Base-by-base conservation (phyloP, 768 basidiomycete species). In the Hypholoma sublateritium region DNA sequence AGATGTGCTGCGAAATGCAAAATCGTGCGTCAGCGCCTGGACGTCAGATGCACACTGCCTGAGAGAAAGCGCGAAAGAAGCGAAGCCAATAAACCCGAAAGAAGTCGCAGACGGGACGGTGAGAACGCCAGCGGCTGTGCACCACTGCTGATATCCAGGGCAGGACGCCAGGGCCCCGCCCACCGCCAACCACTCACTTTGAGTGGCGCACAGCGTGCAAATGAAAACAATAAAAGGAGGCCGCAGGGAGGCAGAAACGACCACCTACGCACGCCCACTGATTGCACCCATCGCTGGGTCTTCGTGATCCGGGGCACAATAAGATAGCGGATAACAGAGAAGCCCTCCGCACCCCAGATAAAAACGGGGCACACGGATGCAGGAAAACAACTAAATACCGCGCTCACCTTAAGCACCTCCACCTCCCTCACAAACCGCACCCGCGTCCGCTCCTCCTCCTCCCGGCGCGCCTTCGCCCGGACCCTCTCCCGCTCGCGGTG, bases 401-500 rank as follows among this genome's bases (percentile, higher is more conserved):
- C 41, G 57, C 22, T 70, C 65, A 88, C 88, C 72, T 87, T 80
- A n/a, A 94, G 73, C 3, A 95, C 87, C 66, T 91, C 89, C 14
- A 92, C 91, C 72, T 93, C 92, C 24, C 92, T 76, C 25, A 91
- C 82, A 62, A 93, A 93, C 46, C 84, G 84, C 46, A 91, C 88
- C 39, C 89, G 67, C 55, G 89, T 91, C 55, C 91, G 73, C 57
- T 91, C 87, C 64, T 87, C 85, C 59, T 81, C 79, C 62, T 74
- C 70, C 37, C 74, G 70, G 25, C 56, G 49, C 32, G 48, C 56
- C 50, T 53, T 45, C 6, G 44, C 32, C 32, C 43, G n/a, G 13
- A 22, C 13, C 28, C 53, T 50, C 32, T 57, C 56, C 41, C 42
- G 19, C n/a, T 44, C 55, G 28, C 47, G 47, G 19, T 57, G 56